Evolutionary conservation across 2,329 filamentous ascomycete genomes (phyloP), one percentile per base, ranked within the genome.

Genomic region (Juglanconis oblonga): DNA sequence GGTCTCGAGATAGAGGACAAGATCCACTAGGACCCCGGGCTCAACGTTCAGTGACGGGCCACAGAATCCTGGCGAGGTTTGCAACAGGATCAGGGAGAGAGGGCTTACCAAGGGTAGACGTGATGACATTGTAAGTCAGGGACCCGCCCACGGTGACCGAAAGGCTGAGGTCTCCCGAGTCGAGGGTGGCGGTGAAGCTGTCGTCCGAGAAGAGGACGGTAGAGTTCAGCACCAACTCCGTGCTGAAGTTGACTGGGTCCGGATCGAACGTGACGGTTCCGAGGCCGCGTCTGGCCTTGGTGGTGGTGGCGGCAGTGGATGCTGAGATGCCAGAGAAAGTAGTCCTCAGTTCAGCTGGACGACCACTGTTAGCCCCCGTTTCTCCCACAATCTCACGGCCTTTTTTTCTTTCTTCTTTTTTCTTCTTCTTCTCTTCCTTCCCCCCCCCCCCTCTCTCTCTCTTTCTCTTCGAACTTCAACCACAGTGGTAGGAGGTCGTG

Each of bases 1-100:
- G 32, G 75, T 70, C 56, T 78, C 75, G 61, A 79, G 70, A 61
- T 79, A 76, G 48, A 79, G 75, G 64, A 73, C 74, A 4, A 79
- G 69, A 31, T 69, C 66, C 50, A 75, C 65, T 7, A 76, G 64
- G 38, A 69, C 64, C 40, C 67, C 48, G 50, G 62, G 57, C 7
- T 65, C 58, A 48, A 54, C 59, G 6, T 55, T 61, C 14, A 65
- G 17, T 49, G 64, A 17, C 47, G 57, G 57, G 52, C 61, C 64
- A 66, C 45, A 38, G 2, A 17, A 7, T 29, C n/a, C 14, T 5
- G 5, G 14, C 17, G 4, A 17, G 44, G 7, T 47, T 47, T 6
- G 44, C n/a, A 17, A 5, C 3, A n/a, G 17, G 2, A 14, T 5
- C 6, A 1, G 11, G 14, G 11, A n/a, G 9, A n/a, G 9, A 11